phyloP scores from a whole-genome alignment of 805 yeast species.

The Candida quercuum region DNA sequence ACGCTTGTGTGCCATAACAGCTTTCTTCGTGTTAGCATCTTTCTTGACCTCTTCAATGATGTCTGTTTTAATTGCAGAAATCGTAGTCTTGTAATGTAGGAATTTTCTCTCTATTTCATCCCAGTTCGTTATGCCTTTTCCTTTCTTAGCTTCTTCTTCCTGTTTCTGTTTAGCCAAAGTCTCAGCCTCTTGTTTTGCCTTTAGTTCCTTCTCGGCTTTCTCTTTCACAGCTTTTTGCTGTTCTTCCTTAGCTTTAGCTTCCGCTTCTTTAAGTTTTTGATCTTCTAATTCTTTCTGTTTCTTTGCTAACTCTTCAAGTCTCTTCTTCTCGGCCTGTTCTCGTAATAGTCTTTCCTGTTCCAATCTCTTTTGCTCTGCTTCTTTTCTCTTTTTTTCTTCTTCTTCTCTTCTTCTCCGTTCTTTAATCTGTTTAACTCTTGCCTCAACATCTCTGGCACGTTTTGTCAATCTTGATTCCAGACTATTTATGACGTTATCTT shows the following conservation, averaged over 20 bases:
- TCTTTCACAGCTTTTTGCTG: constrained; percentile 10
- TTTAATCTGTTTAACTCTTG: constrained; percentile 12
- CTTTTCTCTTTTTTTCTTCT: constrained; percentile 12
- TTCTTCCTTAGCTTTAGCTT: constrained; percentile 17
- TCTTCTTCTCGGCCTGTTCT: constrained; percentile 11
- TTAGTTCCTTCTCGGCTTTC: constrained; percentile 11
- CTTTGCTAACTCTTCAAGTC: constrained; percentile 7
- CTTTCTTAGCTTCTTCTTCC: constrained; percentile 18
- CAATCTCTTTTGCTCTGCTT: constrained; percentile 13
- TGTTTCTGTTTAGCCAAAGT: constrained; percentile 7
- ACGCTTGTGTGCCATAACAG: constrained; percentile 58
- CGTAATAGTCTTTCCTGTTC: constrained; percentile 9
- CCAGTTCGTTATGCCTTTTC: constrained; percentile 30
- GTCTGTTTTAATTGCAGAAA: constrained; percentile 51
- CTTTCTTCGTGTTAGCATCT: constrained; percentile 48
- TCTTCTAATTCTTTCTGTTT: constrained; percentile 20
- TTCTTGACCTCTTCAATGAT: constrained; percentile 50
- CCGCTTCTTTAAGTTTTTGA: constrained; percentile 23
- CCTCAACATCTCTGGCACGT: constrained; percentile 9
- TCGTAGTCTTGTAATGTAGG: constrained; percentile 43
- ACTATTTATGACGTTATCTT: constrained; percentile 7
- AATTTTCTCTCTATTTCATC: constrained; percentile 37
- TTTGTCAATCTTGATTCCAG: constrained; percentile 10
- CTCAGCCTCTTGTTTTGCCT: constrained; percentile 16
- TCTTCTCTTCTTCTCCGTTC: constrained; percentile 11